These are phyloP conservation scores for Phaseolus coccineus DNA, from an alignment of 331 rosid species.

Conservation along the genomic window DNA sequence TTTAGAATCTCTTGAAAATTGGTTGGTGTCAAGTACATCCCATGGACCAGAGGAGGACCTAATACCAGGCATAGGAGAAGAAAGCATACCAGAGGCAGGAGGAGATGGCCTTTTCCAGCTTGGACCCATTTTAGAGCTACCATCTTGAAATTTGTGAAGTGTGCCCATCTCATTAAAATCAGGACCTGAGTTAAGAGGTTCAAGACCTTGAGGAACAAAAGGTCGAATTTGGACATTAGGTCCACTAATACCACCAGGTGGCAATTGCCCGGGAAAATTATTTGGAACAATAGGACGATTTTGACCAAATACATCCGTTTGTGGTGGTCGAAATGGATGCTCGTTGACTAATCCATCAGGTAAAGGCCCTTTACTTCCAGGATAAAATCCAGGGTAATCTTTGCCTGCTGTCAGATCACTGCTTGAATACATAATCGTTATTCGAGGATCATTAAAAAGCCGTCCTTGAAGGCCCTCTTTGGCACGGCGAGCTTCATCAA, in stretches of 20 bases:
- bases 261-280: constrained; percentile 61
- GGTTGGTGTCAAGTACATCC: constrained; percentile 69
- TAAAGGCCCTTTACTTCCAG: constrained; percentile 64
- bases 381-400: constrained; percentile 55
- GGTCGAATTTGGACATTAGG: constrained; percentile 60
- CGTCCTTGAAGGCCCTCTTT: constrained; percentile 89
- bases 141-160: constrained; percentile 61
- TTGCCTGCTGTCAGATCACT: constrained; percentile 73
- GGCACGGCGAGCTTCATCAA: constrained; percentile 89
- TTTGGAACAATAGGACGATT: constrained; percentile 60
- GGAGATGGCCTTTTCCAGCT: constrained; percentile 78
- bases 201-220: constrained; percentile 76
- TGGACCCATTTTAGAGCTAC: constrained; percentile 65
- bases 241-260: constrained; percentile 57
- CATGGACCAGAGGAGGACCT: constrained; percentile 59
- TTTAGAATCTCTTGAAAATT: constrained; percentile 73
- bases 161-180: constrained; percentile 62
- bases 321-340: constrained; percentile 63
- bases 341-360: constrained; percentile 62
- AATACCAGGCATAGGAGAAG: constrained; percentile 59
- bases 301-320: constrained; percentile 62
- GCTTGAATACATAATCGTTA: constrained; percentile 77
- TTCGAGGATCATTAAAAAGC: constrained; percentile 87
- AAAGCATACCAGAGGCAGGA: constrained; percentile 63
- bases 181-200: constrained; percentile 56